Conservation (phyloP, 257 asterid species). For the Solanum appendiculatum region DNA sequence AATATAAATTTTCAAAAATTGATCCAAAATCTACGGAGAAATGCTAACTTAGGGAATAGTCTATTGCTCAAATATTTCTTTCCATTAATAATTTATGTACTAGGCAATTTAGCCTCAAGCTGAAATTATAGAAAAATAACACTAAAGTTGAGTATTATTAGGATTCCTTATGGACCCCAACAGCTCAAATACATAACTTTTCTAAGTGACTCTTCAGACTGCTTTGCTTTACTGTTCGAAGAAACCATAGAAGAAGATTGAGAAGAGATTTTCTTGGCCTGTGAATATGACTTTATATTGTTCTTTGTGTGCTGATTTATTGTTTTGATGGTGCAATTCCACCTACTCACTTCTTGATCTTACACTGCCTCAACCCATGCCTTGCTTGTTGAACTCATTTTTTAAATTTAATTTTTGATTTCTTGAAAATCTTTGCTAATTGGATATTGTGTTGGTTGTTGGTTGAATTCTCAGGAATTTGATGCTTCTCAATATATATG, state of each 20-base stretch:
- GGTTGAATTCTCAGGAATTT: neutral
- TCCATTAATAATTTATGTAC: neutral
- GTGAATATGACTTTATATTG: conserved; percentile 1
- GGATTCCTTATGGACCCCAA: conserved; percentile 20
- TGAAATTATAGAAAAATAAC: neutral
- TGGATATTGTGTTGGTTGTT: neutral
- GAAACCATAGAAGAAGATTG: neutral
- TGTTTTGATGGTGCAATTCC: neutral
- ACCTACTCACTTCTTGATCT: conserved; percentile 16
- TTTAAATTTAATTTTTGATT: neutral
- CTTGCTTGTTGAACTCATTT: conserved; percentile 18
- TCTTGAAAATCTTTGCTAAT: neutral
- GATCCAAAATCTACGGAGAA: too few species aligned
- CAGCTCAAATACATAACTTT: conserved; percentile 21
- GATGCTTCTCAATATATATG: neutral
- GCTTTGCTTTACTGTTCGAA: neutral
- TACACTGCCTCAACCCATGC: conserved; percentile 16
- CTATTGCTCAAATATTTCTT: neutral
- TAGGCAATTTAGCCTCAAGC: neutral
- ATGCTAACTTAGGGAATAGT: too few species aligned
- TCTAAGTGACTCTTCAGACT: conserved; percentile 17
- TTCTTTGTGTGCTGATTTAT: conserved; percentile 5
- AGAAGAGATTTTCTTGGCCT: conserved; percentile 4
- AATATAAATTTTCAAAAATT: too few species aligned
- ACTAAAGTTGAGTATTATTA: neutral